phyloP scores from a whole-genome alignment of 2,329 filamentous ascomycete species.

The Aureobasidium sp. region DNA sequence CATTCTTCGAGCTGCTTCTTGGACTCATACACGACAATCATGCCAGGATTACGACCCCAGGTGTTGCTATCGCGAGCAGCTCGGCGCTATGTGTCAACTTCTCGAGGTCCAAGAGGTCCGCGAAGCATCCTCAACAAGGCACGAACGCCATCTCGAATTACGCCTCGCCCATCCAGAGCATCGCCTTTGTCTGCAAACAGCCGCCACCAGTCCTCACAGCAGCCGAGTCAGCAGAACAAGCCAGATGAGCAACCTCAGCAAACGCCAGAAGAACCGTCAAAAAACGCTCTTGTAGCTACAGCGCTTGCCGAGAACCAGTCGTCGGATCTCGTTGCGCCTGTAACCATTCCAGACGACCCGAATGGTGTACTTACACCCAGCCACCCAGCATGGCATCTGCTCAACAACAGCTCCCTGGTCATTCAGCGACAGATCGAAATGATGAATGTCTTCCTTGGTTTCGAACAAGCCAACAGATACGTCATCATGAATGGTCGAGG shows the following conservation, averaged over 20 bases:
- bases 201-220: conserved; percentile 11
- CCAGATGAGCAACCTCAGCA: conserved; percentile 9
- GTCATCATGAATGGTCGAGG: conserved; percentile 56
- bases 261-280: conserved; percentile 21
- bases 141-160: conserved; percentile 1
- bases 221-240: conserved; percentile 5
- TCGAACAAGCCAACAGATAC: conserved; percentile 59
- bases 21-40: neutral
- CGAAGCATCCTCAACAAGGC: conserved; percentile 11
- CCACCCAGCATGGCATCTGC: conserved; percentile 49
- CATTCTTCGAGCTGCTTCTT: neutral
- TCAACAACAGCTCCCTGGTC: conserved; percentile 53
- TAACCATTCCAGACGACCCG: conserved; percentile 53
- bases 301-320: conserved; percentile 39
- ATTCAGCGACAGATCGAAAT: conserved; percentile 56
- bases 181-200: neutral
- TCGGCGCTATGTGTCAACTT: neutral
- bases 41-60: conserved; percentile 13
- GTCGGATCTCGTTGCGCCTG: conserved; percentile 46
- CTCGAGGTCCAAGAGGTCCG: conserved; percentile 19
- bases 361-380: conserved; percentile 48
- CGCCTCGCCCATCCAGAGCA: neutral
- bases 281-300: conserved; percentile 34
- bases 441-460: conserved; percentile 58
- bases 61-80: conserved; percentile 13